Evolutionary conservation across 495 filamentous ascomycete genomes (phyloP), one percentile per base, ranked within the genome.

Genomic region (Aspergillus indologenus): DNA sequence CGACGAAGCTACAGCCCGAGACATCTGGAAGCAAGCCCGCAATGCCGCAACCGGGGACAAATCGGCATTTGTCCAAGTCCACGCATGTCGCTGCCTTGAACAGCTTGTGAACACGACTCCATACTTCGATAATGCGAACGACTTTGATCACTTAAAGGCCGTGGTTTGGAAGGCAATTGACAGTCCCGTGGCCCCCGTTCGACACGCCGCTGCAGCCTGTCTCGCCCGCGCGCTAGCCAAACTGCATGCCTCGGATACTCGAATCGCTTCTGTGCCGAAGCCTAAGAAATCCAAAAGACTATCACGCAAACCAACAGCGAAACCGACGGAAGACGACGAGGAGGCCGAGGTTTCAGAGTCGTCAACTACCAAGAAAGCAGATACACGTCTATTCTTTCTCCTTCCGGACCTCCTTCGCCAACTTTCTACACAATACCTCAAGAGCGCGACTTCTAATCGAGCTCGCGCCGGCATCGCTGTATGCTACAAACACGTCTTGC

Each of bases 1-100:
- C 56, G 94, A 99, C 62, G 94, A 99, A 70, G 77, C 73, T 55
- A 81, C 90, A n/a, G 89, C 88, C 12, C 85, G 91, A 63, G 93
- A 97, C 68, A 84, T 92, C 24, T 98, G 92, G 94, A 99, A 96
- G 71, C 88, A 90, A 65, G 87, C 89, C 22, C 83, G 94, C 47
- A 88, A 82, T 71, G 83, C 86, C 56, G 88, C 90, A 11, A 82
- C 86, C 1, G 78, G 80, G 45, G 94, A 98, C 68, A 97, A 92
- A 69, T 87, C 91, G 11, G 82, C 85, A 5, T 80, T 95, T 45
- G 91, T 90, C 22, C 87, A 98, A 68, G 81, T 88, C 14, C 84
- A 84, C 57, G 90, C 91, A 14, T 96, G 89, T 63, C 83, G 84
- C 56, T 96, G 91, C 66, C 70, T 98, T 56, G 89, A 90, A 65